Evolutionary conservation across 257 asterid genomes (phyloP).

Genomic region (Solanum neorickii): DNA sequence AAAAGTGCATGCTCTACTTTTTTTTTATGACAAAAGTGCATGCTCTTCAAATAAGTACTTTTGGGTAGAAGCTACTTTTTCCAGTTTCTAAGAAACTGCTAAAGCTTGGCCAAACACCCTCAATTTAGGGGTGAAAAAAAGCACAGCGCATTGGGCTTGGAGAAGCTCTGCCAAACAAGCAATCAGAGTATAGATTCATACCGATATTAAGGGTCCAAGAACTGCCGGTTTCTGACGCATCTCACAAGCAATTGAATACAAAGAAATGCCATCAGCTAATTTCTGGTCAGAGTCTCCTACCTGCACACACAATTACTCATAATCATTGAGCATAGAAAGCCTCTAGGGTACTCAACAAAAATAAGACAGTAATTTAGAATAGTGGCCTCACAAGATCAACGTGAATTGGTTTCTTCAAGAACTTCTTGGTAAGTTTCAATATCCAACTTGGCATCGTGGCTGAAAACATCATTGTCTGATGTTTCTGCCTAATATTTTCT

Average conservation of each 20-base stretch:
- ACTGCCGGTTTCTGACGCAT: conserved; percentile 59
- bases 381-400: conserved; percentile 72
- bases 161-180: neutral
- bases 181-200: conserved; percentile 14
- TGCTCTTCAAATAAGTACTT: neutral
- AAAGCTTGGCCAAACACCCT: neutral
- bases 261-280: conserved; percentile 78
- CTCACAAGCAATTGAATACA: conserved; percentile 55
- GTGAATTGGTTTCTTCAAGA: conserved; percentile 59
- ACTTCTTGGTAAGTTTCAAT: conserved; percentile 67
- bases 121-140: neutral
- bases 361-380: neutral
- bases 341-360: neutral
- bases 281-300: conserved; percentile 93
- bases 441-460: conserved; percentile 99
- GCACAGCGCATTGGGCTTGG: neutral
- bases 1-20: neutral
- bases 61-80: neutral
- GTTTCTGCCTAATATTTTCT: conserved; percentile 61
- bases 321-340: neutral
- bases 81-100: neutral
- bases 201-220: conserved; percentile 65
- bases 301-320: conserved; percentile 30
- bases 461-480: conserved; percentile 96
- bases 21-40: neutral